Base-by-base conservation (phyloP, 2,329 filamentous ascomycete genomes). In the Neodidymelliopsis sp. region DNA sequence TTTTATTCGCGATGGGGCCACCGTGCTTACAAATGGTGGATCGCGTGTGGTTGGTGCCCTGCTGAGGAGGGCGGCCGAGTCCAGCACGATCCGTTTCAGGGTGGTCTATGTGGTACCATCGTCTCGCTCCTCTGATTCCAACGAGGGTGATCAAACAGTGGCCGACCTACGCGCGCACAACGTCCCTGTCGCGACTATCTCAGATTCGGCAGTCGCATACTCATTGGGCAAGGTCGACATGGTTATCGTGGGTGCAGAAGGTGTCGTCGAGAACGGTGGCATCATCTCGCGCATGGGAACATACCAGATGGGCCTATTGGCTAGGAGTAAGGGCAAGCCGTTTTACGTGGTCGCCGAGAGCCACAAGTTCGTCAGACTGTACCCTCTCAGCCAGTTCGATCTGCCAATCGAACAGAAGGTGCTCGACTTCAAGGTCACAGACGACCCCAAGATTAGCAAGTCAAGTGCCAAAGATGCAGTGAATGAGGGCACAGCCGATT, bases 341-440 rank as follows among this genome's bases (percentile, higher is more conserved):
- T 90, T 97, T 62, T 96, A 95, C 66, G 91, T 96, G 13, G 91
- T 94, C 4, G 89, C 89, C 1, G 94, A 99, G 77, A 95, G 90
- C 64, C 94, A 99, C 79, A 99, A 99, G 76, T 97, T 99, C 69
- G 91, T 95, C 34, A 83, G 91, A 63, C 81, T 94, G 45, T 94
- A 92, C 64, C 90, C 93, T 1, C 77, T 94, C 16, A 85, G 87
- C 55, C 91, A 96, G 74, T 84, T 87, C 50, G 89, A 94, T 67
- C 77, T 96, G 49, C 89, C 89, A 0, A 85, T 96, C 58, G 83
- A 88, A 67, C 91, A 96, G 73, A 81, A 84, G 24, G 82, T 95
- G 11, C 79, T 94, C 50, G 84, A 90, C 37, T 95, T 94, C 70
- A 80, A 80, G 61, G 84, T 83, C 4, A 77, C 76, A 28, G 77